Percentiles rank a stretch among this genome's conserved stretches.
These are phyloP conservation scores for Gigaspora rosea DNA, from an alignment of 192 early-diverging fungal species.

Conservation along the genomic window DNA sequence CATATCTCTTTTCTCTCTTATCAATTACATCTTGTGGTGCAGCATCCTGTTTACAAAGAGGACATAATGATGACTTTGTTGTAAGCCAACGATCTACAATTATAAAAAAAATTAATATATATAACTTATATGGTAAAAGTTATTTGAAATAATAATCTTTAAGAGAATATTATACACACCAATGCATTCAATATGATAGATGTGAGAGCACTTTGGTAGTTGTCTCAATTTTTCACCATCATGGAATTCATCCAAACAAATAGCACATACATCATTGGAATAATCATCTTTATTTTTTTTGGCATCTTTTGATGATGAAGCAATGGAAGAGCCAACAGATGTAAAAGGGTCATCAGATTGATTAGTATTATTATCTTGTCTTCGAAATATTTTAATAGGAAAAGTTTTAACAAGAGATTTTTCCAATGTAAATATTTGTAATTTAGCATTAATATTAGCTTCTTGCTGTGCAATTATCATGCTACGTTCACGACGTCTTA, in stretches of 20 bases:
- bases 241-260: conserved; percentile 46
- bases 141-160: background rate
- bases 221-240: conserved; percentile 39
- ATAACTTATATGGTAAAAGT: too few relatives aligned
- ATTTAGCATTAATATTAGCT: conserved; percentile 10
- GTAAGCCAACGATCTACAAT: conserved; percentile 44
- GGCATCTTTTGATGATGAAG: background rate
- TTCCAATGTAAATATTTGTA: conserved; percentile 15
- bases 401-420: conserved; percentile 26
- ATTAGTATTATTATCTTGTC: background rate
- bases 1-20: conserved; percentile 25
- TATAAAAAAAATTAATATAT: background rate
- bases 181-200: conserved; percentile 45
- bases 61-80: conserved; percentile 44
- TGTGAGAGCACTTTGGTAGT: conserved; percentile 40
- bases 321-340: background rate
- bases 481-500: conserved; percentile 21
- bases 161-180: conserved; percentile 28
- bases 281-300: background rate
- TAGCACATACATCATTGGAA: conserved; percentile 43
- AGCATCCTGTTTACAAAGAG: conserved; percentile 46
- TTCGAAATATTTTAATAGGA: conserved; percentile 7
- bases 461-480: conserved; percentile 24
- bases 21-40: conserved; percentile 10
- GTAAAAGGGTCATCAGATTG: background rate